Conservation (phyloP, 768 basidiomycete species). For the Lactifluus volemus region DNA sequence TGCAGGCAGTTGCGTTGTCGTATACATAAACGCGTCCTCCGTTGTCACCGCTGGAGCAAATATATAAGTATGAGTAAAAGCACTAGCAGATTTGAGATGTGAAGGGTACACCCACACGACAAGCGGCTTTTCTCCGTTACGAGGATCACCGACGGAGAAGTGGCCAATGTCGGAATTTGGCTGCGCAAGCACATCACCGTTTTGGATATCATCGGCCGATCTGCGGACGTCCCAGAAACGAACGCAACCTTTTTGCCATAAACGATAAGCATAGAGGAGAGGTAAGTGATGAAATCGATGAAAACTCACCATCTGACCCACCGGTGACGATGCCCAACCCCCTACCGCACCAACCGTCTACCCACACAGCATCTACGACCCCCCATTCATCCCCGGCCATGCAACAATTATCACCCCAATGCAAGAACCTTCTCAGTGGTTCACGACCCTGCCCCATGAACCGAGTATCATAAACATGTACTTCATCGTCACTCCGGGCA, state of each 20-base stretch:
- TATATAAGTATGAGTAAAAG: not conserved
- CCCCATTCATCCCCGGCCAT: conserved; percentile 8
- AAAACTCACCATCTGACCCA: conserved; percentile 16
- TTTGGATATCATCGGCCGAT: conserved; percentile 13
- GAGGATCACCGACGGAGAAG: conserved; percentile 18
- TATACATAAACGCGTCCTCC: conserved; percentile 18
- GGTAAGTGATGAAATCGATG: not conserved
- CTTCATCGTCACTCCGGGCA: conserved; percentile 16
- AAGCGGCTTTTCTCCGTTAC: conserved; percentile 14
- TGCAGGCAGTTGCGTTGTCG: conserved; percentile 1
- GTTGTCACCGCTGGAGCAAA: conserved; percentile 13
- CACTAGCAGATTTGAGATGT: not conserved
- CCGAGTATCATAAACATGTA: conserved; percentile 18
- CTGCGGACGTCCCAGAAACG: conserved; percentile 17
- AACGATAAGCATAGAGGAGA: not conserved
- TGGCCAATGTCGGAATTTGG: conserved; percentile 18
- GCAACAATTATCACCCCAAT: conserved; percentile 15
- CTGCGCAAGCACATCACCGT: conserved; percentile 15
- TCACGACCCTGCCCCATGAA: conserved; percentile 5
- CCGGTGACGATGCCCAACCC: conserved; percentile 16
- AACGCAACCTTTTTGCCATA: conserved; percentile 12
- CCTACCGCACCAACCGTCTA: conserved; percentile 13
- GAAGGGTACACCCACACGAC: conserved; percentile 13
- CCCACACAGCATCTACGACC: conserved; percentile 16
- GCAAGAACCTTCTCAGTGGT: conserved; percentile 8